These are phyloP conservation scores for Clathrospora elynae DNA, from an alignment of 2,329 filamentous ascomycete genomes.

Conservation along the genomic window DNA sequence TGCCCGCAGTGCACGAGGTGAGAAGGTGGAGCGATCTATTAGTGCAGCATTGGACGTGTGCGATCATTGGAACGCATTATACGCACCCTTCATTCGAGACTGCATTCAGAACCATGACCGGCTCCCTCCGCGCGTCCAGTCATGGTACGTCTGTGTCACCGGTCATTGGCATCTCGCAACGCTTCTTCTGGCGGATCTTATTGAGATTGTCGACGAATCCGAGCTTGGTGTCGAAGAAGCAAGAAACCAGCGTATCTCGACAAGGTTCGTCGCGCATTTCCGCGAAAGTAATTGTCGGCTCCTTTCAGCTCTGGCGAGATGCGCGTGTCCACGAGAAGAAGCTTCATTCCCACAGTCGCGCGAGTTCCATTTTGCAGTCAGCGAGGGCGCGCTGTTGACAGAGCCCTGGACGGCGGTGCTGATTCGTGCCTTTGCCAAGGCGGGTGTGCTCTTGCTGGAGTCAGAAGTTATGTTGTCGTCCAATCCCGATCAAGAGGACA, in stretches of 20 bases:
- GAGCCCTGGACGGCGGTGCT: slow-evolving; percentile 65
- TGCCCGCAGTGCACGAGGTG: slow-evolving; percentile 46
- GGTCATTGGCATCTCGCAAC: slow-evolving; percentile 64
- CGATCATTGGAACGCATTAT: slow-evolving; percentile 60
- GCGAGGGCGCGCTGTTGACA: slow-evolving; percentile 61
- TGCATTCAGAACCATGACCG: slow-evolving; percentile 57
- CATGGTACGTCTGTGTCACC: slow-evolving; percentile 64
- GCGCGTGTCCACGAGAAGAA: slow-evolving; percentile 48
- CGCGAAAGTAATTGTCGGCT: slow-evolving; percentile 53
- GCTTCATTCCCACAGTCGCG: slow-evolving; percentile 40
- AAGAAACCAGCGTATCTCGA: slow-evolving; percentile 32
- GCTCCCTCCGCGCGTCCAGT: slow-evolving; percentile 60
- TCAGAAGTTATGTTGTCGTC: slow-evolving; percentile 29
- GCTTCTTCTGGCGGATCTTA: slow-evolving; percentile 60
- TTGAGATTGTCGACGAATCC: slow-evolving; percentile 57
- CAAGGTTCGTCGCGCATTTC: slow-evolving; percentile 49
- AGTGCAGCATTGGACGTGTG: slow-evolving; percentile 57
- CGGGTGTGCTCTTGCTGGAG: slow-evolving; percentile 51
- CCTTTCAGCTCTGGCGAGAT: slow-evolving; percentile 57
- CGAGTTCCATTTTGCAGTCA: slow-evolving; percentile 60
- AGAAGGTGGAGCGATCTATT: slow-evolving; percentile 57
- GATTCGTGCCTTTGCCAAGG: slow-evolving; percentile 59
- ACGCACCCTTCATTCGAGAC: slow-evolving; percentile 59
- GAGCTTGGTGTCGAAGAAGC: slow-evolving; percentile 29
- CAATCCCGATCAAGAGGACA: slow-evolving; percentile 27